These are phyloP conservation scores for Macaranga tanarius DNA, from an alignment of 441 rosid species.

Conservation along the genomic window DNA sequence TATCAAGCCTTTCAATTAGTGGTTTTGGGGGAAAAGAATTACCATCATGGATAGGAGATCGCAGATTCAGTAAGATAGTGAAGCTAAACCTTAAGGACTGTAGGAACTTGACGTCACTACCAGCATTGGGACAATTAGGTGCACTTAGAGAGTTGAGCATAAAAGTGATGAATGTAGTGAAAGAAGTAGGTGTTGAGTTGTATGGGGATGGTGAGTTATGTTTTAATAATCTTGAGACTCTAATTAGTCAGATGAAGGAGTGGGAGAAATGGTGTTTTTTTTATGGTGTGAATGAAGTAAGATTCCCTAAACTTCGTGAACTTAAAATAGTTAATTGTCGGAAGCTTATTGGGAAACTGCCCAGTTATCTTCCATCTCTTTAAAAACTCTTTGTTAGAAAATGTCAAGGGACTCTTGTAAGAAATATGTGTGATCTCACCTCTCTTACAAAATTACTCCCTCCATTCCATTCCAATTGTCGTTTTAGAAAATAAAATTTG, in stretches of 20 bases:
- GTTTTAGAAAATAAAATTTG: too few relatives aligned
- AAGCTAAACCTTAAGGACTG: not conserved
- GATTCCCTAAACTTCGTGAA: not conserved
- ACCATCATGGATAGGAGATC: constrained; percentile 17
- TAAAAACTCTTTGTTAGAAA: not conserved
- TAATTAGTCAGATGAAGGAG: too few relatives aligned
- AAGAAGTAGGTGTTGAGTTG: too few relatives aligned
- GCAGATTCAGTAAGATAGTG: constrained; percentile 1
- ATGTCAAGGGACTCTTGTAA: not conserved
- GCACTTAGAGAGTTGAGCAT: not conserved
- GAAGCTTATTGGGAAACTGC: constrained; percentile 10
- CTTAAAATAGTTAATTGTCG: not conserved
- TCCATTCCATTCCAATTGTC: too few relatives aligned
- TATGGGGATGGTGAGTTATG: too few relatives aligned
- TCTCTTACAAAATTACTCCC: not conserved
- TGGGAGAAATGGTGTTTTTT: too few relatives aligned
- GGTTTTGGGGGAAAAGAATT: not conserved
- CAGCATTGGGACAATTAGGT: constrained; percentile 13
- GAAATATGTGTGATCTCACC: not conserved
- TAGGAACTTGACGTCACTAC: not conserved
- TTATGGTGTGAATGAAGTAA: too few relatives aligned
- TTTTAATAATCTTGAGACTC: constrained; percentile 4
- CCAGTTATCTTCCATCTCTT: not conserved
- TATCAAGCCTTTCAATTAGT: constrained; percentile 6
- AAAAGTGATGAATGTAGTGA: not conserved